Evolutionary conservation across 2,329 filamentous ascomycete species (phyloP).

Genomic region (Bertia moriformis): DNA sequence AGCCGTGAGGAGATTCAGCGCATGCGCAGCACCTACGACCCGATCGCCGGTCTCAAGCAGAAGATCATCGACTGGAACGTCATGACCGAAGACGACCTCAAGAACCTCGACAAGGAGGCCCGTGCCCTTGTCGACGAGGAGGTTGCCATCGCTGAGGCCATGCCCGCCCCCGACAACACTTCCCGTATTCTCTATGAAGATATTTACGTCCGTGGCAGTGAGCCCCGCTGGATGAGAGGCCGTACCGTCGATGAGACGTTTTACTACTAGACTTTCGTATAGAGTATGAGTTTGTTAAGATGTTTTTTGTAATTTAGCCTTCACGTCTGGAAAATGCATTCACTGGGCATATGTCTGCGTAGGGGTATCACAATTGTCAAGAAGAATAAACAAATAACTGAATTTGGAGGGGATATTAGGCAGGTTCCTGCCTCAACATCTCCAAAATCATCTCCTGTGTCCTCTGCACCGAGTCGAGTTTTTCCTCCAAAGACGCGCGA

Average conservation of each 20-base stretch:
- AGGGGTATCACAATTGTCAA: background rate
- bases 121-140: slow-evolving; percentile 74
- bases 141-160: slow-evolving; percentile 78
- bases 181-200: slow-evolving; percentile 84
- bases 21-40: slow-evolving; percentile 97
- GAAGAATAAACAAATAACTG: background rate
- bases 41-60: slow-evolving; percentile 94
- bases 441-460: slow-evolving; percentile 23
- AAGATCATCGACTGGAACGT: slow-evolving; percentile 95
- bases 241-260: slow-evolving; percentile 84
- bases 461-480: slow-evolving; percentile 18
- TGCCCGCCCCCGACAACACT: slow-evolving; percentile 66
- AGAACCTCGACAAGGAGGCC: slow-evolving; percentile 88
- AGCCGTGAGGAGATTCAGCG: slow-evolving; percentile 98
- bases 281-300: too few relatives aligned
- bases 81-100: slow-evolving; percentile 84
- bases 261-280: slow-evolving; percentile 28
- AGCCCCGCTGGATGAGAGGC: slow-evolving; percentile 78
- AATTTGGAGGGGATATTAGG: background rate
- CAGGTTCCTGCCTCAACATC: slow-evolving; percentile 19
- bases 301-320: background rate
- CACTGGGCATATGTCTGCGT: too few relatives aligned
- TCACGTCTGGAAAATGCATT: too few relatives aligned
- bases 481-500: slow-evolving; percentile 15
- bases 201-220: slow-evolving; percentile 78